Percentiles rank a stretch among this genome's conserved stretches.
Conservation (phyloP, 371 early-diverging fungal species). For the Syncephalis fuscata region DNA sequence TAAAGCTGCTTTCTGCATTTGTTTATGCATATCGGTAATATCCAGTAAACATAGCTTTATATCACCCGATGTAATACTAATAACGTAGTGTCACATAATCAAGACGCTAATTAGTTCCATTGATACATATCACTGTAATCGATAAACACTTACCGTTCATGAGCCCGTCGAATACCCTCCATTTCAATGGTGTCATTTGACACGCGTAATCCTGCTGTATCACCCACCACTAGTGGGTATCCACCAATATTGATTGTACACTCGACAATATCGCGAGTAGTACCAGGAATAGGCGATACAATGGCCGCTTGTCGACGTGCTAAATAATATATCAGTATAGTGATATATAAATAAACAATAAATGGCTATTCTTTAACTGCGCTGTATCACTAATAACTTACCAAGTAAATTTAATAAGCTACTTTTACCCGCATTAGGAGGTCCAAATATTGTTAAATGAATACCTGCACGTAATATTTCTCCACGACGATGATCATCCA, state of each 20-base stretch:
- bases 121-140: neutral
- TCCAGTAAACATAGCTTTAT: conserved; percentile 30
- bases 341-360: too few relatives aligned
- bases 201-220: conserved; percentile 61
- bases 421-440: conserved; percentile 74
- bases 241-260: conserved; percentile 55
- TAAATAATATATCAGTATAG: conserved; percentile 10
- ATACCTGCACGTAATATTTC: conserved; percentile 60
- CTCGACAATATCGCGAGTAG: conserved; percentile 67
- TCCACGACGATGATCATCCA: conserved; percentile 46
- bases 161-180: conserved; percentile 54
- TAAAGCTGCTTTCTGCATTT: neutral
- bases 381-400: conserved; percentile 8
- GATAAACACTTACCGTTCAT: conserved; percentile 1
- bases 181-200: conserved; percentile 46
- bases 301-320: conserved; percentile 64
- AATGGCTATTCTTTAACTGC: neutral
- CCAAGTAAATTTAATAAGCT: conserved; percentile 51
- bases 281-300: conserved; percentile 63
- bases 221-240: conserved; percentile 52
- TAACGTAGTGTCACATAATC: neutral
- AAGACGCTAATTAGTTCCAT: neutral
- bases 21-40: conserved; percentile 1
- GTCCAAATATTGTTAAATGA: conserved; percentile 53
- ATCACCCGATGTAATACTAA: conserved; percentile 13